Evolutionary conservation across 2,329 filamentous ascomycete genomes (phyloP).

Genomic region (Cytospora paraplurivora): DNA sequence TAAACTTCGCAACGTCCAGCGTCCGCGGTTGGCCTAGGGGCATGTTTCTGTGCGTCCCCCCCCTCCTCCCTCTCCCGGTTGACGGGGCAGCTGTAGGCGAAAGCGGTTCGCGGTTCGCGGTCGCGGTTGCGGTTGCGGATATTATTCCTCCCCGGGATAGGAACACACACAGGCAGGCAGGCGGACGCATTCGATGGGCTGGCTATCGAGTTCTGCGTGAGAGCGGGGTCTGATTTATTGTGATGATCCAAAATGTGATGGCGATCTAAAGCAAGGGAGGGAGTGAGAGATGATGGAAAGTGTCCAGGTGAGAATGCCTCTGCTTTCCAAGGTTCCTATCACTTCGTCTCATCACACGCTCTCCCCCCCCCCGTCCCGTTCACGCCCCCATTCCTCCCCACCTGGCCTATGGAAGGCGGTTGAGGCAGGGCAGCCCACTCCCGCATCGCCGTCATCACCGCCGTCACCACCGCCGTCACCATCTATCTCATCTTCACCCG

Average conservation of each 20-base stretch:
- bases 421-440: no score
- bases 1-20: no score
- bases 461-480: background rate
- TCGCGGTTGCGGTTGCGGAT: no score
- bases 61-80: no score
- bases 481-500: background rate
- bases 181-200: background rate
- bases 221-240: background rate
- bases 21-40: conserved; percentile 8
- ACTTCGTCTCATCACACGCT: no score
- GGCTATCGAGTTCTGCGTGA: background rate
- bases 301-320: background rate
- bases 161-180: no score
- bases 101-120: no score
- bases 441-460: background rate
- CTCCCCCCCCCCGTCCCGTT: no score
- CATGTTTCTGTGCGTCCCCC: conserved; percentile 16
- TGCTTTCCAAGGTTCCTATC: no score
- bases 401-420: no score
- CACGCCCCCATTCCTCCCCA: no score
- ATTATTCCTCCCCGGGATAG: no score
- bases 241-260: background rate
- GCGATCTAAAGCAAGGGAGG: background rate
- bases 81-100: conserved; percentile 16
- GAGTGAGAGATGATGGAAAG: background rate